Percentiles rank a stretch among this genome's conserved stretches.
These are phyloP conservation scores for Eucalyptus curtisii DNA, from an alignment of 345 rosid species.

Conservation along the genomic window DNA sequence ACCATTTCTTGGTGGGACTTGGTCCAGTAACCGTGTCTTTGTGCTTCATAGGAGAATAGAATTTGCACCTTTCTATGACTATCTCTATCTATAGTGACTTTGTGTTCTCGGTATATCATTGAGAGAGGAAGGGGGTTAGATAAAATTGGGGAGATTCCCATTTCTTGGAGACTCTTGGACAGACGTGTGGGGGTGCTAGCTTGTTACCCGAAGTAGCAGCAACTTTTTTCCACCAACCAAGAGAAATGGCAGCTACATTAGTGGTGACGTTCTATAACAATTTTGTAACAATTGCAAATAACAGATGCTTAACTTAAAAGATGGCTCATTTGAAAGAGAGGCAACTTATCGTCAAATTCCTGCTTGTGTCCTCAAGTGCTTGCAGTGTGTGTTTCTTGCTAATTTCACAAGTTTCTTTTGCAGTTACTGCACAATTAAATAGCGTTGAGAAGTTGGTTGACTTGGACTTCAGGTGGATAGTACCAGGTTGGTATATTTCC, in stretches of 20 bases:
- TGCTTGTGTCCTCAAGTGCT: not conserved
- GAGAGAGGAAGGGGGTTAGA: not conserved
- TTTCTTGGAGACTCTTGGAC: not conserved
- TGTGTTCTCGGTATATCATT: not conserved
- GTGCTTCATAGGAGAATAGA: not conserved
- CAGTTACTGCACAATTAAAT: slow-evolving; percentile 20
- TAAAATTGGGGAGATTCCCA: not conserved
- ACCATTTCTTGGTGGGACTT: not conserved
- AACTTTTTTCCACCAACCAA: not conserved
- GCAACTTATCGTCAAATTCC: not conserved
- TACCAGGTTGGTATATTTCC: slow-evolving; percentile 18
- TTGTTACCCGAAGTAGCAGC: not conserved
- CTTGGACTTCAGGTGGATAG: slow-evolving; percentile 18
- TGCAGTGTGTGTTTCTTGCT: not conserved
- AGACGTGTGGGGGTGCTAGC: not conserved
- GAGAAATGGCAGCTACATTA: not conserved
- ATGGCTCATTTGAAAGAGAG: not conserved
- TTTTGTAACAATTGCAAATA: not conserved
- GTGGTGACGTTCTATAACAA: not conserved
- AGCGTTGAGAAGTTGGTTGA: slow-evolving; percentile 14
- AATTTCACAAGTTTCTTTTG: not conserved
- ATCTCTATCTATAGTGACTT: not conserved
- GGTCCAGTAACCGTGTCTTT: not conserved
- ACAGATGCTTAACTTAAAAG: not conserved
- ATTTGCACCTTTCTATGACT: not conserved